Evolutionary conservation across 225 moss, liverwort and hornwort species (phyloP).

Genomic region (Physcomitrium patens): DNA sequence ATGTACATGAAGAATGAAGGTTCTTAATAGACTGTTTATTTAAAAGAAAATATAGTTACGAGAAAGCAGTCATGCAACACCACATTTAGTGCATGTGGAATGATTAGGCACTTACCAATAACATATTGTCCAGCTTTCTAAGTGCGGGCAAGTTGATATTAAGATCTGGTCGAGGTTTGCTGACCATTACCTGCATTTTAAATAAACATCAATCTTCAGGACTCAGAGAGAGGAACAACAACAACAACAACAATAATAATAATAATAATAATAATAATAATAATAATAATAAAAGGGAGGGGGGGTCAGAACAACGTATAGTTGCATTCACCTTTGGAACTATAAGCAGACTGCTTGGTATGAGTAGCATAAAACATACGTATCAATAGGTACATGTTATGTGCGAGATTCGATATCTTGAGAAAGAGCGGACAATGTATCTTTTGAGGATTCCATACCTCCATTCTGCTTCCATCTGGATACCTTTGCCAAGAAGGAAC

Average conservation of each 20-base stretch:
- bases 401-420: background rate
- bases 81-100: no score
- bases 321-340: background rate
- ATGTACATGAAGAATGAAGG: no score
- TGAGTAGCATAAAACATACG: background rate
- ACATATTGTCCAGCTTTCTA: slow-evolving; percentile 88
- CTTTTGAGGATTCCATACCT: slow-evolving; percentile 49
- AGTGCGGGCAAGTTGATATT: slow-evolving; percentile 89
- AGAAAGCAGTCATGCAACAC: no score
- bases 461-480: slow-evolving; percentile 79
- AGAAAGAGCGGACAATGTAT: background rate
- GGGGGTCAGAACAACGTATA: background rate
- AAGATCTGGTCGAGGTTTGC: slow-evolving; percentile 89
- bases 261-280: no score
- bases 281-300: background rate
- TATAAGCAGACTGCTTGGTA: background rate
- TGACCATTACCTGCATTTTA: slow-evolving; percentile 84
- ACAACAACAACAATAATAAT: no score
- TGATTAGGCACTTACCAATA: slow-evolving; percentile 60
- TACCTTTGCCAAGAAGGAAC: slow-evolving; percentile 90
- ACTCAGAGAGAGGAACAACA: background rate
- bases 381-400: background rate
- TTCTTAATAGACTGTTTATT: no score
- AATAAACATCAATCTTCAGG: background rate
- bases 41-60: no score